phyloP scores from a whole-genome alignment of 2,329 filamentous ascomycete genomes.

The Cryphonectria parasitica region DNA sequence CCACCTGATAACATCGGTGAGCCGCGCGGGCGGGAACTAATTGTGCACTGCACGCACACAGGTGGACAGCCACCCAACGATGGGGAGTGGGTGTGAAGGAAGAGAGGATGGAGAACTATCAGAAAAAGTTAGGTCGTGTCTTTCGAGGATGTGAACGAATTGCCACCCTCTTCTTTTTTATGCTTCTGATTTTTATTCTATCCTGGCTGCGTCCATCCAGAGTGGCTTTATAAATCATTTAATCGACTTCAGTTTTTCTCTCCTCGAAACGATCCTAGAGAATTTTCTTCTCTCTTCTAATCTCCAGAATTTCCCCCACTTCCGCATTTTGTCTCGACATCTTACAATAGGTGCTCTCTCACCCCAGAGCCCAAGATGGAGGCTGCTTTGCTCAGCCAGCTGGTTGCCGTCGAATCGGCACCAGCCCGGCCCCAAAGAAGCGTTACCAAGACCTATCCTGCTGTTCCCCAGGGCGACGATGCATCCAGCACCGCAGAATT shows the following conservation, averaged over 20 bases:
- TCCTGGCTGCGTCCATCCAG: background rate
- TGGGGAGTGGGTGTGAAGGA: background rate
- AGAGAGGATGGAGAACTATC: background rate
- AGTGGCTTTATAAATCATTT: background rate
- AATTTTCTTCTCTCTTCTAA: background rate
- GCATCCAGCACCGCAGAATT: slow-evolving; percentile 30
- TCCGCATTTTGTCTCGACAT: too few species aligned
- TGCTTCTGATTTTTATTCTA: background rate
- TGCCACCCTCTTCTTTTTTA: background rate
- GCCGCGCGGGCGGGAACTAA: background rate
- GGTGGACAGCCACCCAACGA: background rate
- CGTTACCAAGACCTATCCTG: slow-evolving; percentile 45
- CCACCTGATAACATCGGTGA: background rate
- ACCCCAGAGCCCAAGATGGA: slow-evolving; percentile 36
- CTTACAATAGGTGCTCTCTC: background rate
- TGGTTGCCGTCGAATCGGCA: slow-evolving; percentile 40
- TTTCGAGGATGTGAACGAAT: background rate
- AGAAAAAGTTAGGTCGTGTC: background rate
- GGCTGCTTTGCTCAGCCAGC: slow-evolving; percentile 38
- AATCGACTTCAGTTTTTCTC: background rate
- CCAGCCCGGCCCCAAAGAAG: slow-evolving; percentile 39
- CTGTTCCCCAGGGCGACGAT: slow-evolving; percentile 40
- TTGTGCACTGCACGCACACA: background rate
- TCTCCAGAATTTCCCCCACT: too few species aligned
- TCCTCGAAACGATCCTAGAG: background rate